Percentiles rank a stretch among this genome's conserved stretches.
phyloP scores from a whole-genome alignment of 495 filamentous ascomycete species.

The Aspergillus ellipticus region DNA sequence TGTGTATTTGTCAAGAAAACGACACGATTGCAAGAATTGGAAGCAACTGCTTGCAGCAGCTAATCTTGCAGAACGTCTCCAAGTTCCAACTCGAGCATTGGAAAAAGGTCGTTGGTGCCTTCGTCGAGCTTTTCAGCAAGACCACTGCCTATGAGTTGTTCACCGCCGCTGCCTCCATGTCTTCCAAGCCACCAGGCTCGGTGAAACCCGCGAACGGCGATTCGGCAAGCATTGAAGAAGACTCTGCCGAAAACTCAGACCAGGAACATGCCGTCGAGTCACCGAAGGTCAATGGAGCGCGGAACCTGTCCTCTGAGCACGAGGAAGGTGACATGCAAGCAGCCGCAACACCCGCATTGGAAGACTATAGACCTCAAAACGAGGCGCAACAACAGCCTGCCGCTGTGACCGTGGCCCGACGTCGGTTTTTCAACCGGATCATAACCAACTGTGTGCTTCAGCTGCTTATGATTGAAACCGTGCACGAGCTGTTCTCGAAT shows the following conservation, averaged over 20 bases:
- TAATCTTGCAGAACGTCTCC: constrained; percentile 91
- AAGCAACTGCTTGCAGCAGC: constrained; percentile 93
- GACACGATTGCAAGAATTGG: constrained; percentile 97
- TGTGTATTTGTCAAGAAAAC: constrained; percentile 99
- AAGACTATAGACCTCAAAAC: constrained; percentile 77
- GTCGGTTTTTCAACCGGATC: constrained; percentile 98
- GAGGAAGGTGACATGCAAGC: constrained; percentile 38
- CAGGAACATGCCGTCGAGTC: constrained; percentile 39
- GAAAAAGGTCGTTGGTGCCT: constrained; percentile 88
- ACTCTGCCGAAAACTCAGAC: constrained; percentile 16
- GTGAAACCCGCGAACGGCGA: constrained; percentile 34
- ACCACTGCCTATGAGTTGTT: constrained; percentile 95
- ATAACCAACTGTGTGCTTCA: constrained; percentile 99
- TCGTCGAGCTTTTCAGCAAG: constrained; percentile 89
- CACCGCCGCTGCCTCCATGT: constrained; percentile 67
- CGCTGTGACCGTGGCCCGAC: constrained; percentile 84
- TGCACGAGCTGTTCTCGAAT: constrained; percentile 97
- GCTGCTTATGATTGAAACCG: constrained; percentile 97
- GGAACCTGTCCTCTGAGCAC: constrained; percentile 35
- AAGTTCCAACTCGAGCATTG: constrained; percentile 88
- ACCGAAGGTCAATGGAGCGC: constrained; percentile 62
- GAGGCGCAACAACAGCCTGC: constrained; percentile 76
- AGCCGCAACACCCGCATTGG: constrained; percentile 55
- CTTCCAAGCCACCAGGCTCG: constrained; percentile 26
- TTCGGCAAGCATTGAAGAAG: constrained; percentile 22